Conservation (phyloP, 352 stramenopile species). For the Phytophthora nicotianae region DNA sequence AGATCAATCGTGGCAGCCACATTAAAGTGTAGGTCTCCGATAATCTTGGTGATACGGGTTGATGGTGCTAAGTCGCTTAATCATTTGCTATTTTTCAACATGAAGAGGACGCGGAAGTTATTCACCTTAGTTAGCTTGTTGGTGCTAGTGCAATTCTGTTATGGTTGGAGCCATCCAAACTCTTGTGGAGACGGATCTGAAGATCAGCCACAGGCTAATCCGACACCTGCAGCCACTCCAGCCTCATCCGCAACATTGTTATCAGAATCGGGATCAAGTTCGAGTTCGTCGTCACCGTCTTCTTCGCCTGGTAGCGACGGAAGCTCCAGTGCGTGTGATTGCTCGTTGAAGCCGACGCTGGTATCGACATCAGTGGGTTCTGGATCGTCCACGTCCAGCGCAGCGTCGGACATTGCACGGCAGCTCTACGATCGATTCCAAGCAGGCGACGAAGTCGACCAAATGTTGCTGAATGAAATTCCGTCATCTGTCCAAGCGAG, state of each 20-base stretch:
- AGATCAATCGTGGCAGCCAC: constrained; percentile 30
- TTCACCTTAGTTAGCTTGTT: background rate
- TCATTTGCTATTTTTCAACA: constrained; percentile 19
- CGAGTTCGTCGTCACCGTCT: constrained; percentile 23
- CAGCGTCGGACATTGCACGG: constrained; percentile 24
- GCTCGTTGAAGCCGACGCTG: constrained; percentile 9
- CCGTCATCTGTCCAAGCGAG: constrained; percentile 11
- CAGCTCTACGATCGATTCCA: constrained; percentile 31
- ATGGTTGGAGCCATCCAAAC: constrained; percentile 1
- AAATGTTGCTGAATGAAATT: constrained; percentile 14
- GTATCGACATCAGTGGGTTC: constrained; percentile 1
- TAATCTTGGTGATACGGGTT: background rate
- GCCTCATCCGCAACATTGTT: constrained; percentile 17
- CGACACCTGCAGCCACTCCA: constrained; percentile 23
- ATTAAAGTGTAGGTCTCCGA: constrained; percentile 17
- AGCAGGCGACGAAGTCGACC: constrained; percentile 20
- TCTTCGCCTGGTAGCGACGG: background rate
- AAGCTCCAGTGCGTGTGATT: constrained; percentile 11
- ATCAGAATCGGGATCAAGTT: constrained; percentile 22
- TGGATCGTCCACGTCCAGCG: constrained; percentile 2
- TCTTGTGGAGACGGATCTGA: constrained; percentile 22
- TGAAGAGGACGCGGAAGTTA: constrained; percentile 8
- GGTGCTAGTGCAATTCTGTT: constrained; percentile 7
- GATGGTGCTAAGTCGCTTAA: constrained; percentile 2
- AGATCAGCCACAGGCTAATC: background rate